A percentile compares a stretch with the other conserved stretches of the same genome.
These are phyloP conservation scores for Candida andamanensis DNA, from an alignment of 805 yeast genomes.

Conservation along the genomic window DNA sequence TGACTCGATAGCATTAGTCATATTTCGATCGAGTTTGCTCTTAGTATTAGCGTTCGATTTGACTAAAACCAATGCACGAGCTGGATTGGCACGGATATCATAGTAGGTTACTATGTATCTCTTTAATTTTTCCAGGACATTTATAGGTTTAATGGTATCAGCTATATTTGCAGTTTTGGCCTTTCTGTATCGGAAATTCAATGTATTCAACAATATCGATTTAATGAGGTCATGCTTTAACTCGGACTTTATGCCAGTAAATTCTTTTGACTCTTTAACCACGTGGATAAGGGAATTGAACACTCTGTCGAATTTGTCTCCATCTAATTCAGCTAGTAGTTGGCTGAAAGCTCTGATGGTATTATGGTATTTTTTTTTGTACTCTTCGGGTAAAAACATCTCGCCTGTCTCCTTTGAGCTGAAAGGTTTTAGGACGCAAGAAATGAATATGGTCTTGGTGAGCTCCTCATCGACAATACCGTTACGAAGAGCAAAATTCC, in stretches of 20 bases:
- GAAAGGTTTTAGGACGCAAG: too few species aligned
- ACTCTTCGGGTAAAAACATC: constrained; percentile 2
- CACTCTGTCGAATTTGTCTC: constrained; percentile 12
- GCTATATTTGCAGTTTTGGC: background rate
- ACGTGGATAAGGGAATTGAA: constrained; percentile 12
- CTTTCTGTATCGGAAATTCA: constrained; percentile 11
- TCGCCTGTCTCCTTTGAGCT: background rate
- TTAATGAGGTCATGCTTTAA: constrained; percentile 1
- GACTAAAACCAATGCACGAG: constrained; percentile 20
- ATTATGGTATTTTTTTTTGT: constrained; percentile 21
- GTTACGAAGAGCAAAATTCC: constrained; percentile 11
- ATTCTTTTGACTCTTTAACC: background rate
- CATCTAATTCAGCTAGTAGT: constrained; percentile 19
- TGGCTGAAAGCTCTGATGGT: constrained; percentile 26
- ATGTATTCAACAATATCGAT: constrained; percentile 3
- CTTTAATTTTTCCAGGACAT: background rate
- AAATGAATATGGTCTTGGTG: constrained; percentile 2
- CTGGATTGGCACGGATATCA: constrained; percentile 18
- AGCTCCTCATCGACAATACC: constrained; percentile 8
- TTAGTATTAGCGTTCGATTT: constrained; percentile 16
- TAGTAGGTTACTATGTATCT: background rate
- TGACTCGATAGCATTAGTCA: constrained; percentile 15
- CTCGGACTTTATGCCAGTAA: background rate
- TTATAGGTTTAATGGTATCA: background rate
- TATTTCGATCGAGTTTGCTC: constrained; percentile 12